phyloP scores from a whole-genome alignment of 352 stramenopile species.

The Phytophthora citricola region DNA sequence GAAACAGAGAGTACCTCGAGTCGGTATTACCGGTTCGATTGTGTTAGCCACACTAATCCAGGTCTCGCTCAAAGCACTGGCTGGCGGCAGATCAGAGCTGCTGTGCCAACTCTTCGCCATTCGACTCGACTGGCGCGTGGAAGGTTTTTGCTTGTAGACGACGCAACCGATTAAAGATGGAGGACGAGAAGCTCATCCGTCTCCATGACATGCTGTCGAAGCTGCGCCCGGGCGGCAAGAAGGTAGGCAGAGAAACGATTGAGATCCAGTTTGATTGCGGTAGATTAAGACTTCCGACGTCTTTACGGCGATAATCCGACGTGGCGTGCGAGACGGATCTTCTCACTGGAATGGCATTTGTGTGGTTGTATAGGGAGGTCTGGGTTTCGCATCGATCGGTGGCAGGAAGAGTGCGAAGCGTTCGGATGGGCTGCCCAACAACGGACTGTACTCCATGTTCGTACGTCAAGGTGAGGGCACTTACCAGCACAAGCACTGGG shows the following conservation, averaged over 20 bases:
- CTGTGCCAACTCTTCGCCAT: background rate
- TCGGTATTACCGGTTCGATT: too few relatives aligned
- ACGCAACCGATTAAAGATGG: constrained; percentile 42
- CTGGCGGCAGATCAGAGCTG: background rate
- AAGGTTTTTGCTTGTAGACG: background rate
- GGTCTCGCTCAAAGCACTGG: constrained; percentile 12
- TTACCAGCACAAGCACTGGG: constrained; percentile 86
- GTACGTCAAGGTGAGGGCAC: constrained; percentile 77
- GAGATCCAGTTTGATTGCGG: constrained; percentile 12
- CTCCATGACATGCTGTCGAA: constrained; percentile 88
- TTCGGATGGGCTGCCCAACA: constrained; percentile 78
- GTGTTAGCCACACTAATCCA: background rate
- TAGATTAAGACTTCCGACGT: constrained; percentile 4
- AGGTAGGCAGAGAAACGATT: constrained; percentile 37
- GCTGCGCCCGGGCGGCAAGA: constrained; percentile 83
- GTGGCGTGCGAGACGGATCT: background rate
- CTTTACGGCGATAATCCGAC: constrained; percentile 9
- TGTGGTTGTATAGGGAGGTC: constrained; percentile 52
- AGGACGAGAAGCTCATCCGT: constrained; percentile 84
- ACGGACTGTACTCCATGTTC: constrained; percentile 88
- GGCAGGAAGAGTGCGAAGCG: constrained; percentile 67
- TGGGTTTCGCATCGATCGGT: constrained; percentile 65
- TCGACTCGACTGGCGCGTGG: background rate
- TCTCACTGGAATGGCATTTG: background rate
- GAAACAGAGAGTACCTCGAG: background rate